Base-by-base conservation (phyloP, 140 eudicot genomes). In the Flaveria floridana region DNA sequence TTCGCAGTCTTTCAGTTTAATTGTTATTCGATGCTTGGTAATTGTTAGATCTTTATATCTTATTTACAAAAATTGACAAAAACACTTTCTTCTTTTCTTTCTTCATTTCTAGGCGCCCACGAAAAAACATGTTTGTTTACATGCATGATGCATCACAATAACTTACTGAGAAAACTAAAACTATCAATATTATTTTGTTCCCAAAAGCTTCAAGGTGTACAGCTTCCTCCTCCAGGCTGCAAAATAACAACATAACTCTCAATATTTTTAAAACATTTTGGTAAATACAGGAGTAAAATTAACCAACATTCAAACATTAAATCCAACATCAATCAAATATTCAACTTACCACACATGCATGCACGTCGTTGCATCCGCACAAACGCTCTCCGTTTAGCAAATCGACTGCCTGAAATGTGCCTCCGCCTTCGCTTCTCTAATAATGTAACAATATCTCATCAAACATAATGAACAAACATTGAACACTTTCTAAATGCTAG, bases 351-450 rank as follows among this genome's bases (percentile, higher is more conserved):
- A 50, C 76, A 41, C 97, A 92, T 2, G 89, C 77, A 72, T 87
- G 86, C 44, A 92, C 81, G 56, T 87, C 87, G 21, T 73, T 77
- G 84, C 96, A 84, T 14, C 90, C 90, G n/a, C 97, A 92, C 62
- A 92, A 72, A 42, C 72, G 87, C 85, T 92, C 86, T 50, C 96
- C 97, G 48, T 89, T 89, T 52, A 84, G 65, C 13, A 73, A 79
- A 63, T 92, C 97, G 26, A 69, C 76, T 1, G 92, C 90, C 77
- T 77, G 75, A 63, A 89, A 89, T 42, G 96, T 69, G 63, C 97
- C 96, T 50, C 95, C 97, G 5, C 97, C 97, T 50, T 84, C 87
- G 30, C 98, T 92, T 63, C 98, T 83, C 98, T 92, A 73, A 78
- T 7, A 46, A 46, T 23, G 18, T 42, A 76, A 53, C 34, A 52